Evolutionary conservation across 306 rosid genomes (phyloP).

Genomic region (Sindora glabra): DNA sequence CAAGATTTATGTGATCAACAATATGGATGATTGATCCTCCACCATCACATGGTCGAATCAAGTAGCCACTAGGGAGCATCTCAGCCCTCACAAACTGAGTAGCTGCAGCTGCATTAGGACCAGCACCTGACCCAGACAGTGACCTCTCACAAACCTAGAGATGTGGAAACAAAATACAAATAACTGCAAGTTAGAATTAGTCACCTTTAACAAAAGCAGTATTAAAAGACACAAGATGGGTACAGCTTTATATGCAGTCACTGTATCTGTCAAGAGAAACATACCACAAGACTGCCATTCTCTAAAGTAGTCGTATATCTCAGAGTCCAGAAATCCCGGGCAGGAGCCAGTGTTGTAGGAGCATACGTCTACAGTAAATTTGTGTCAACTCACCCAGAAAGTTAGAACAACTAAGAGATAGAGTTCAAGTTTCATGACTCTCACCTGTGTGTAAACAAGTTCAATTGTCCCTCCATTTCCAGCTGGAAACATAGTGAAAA

Average conservation of each 20-base stretch:
- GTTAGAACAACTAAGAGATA: background rate
- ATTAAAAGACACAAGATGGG: background rate
- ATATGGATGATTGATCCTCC: slow-evolving; percentile 98
- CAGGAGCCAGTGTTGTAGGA: slow-evolving; percentile 94
- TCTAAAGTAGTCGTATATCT: slow-evolving; percentile 86
- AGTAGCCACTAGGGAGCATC: slow-evolving; percentile 91
- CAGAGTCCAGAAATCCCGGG: slow-evolving; percentile 97
- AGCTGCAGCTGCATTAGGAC: slow-evolving; percentile 69
- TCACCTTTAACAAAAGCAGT: background rate
- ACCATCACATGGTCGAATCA: slow-evolving; percentile 95
- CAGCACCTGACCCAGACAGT: slow-evolving; percentile 87
- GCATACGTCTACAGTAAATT: slow-evolving; percentile 61
- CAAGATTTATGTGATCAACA: slow-evolving; percentile 92
- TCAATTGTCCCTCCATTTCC: slow-evolving; percentile 95
- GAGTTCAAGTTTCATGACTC: background rate
- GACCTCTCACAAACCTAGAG: slow-evolving; percentile 93
- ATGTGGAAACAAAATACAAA: slow-evolving; percentile 1
- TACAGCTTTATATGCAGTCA: background rate
- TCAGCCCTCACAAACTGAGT: slow-evolving; percentile 82
- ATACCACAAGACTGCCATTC: slow-evolving; percentile 88
- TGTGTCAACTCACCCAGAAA: background rate
- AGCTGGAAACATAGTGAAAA: slow-evolving; percentile 87
- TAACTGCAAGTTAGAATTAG: background rate
- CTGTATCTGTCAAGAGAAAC: background rate
- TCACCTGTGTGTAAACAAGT: slow-evolving; percentile 89